Base-by-base conservation (phyloP, 331 rosid genomes). In the Acacia concinna region DNA sequence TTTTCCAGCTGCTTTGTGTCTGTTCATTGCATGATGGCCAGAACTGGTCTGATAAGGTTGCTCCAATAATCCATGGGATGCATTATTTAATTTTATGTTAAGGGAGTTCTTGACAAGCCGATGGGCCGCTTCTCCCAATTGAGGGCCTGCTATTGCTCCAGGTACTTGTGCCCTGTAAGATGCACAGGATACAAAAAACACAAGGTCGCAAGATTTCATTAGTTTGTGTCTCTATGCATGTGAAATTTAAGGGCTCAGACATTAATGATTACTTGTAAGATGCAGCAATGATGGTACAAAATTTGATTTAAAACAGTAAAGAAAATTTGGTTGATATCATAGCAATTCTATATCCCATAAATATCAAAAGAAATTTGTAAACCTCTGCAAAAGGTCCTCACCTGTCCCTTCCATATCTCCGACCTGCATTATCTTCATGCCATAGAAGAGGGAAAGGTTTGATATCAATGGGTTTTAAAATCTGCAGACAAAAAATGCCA, bases 91-190 rank as follows among this genome's bases (percentile, higher is more conserved):
- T 84, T 69, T 94, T 34, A 93, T 71, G 77, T 90, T 89, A 18
- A 95, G 96, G 27, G 97, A 80, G 84, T 87, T 91, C 87, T 90
- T 95, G 71, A 95, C 93, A 47, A 95, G 97, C 54, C 99, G 97
- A 73, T 91, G 97, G 44, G 99, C 99, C 44, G 96, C 99, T 82
- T 90, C 97, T 84, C 99, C 99, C 85, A 95, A 84, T 63, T 84
- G 89, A 80, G 86, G 81, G 74, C 99, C 99, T 31, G 90, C 94
- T 32, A 93, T 96, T 54, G 97, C 91, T 74, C 98, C 98, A 41
- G 90, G 94, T 79, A 90, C 88, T 74, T 85, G 93, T 56, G 87
- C 89, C 91, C 99, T 96, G 91, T 76, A 66, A 74, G 60, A 86
- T 11, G 75, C 73, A 83, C 73, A 27, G 64, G 34, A 80, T 23